Evolutionary conservation across 805 yeast species (phyloP).

Genomic region (Candida maris): DNA sequence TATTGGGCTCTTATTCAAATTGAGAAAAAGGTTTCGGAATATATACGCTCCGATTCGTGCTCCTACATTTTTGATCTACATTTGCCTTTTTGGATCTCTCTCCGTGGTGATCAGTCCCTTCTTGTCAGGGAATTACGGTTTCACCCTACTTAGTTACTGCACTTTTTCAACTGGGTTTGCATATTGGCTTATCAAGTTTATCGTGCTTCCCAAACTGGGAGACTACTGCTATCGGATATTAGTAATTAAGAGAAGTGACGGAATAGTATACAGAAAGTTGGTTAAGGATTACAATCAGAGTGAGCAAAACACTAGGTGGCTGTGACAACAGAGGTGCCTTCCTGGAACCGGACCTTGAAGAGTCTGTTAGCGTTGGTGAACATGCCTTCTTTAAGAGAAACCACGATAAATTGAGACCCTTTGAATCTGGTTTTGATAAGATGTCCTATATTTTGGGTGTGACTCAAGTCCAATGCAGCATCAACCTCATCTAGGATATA

Average conservation of each 20-base stretch:
- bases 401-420: slow-evolving; percentile 95
- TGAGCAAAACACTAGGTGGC: slow-evolving; percentile 40
- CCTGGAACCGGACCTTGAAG: slow-evolving; percentile 90
- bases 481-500: slow-evolving; percentile 96
- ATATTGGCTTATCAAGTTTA: slow-evolving; percentile 20
- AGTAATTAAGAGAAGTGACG: slow-evolving; percentile 17
- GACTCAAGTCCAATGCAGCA: slow-evolving; percentile 95
- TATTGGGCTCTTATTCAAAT: slow-evolving; percentile 19
- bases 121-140: slow-evolving; percentile 33
- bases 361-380: slow-evolving; percentile 95
- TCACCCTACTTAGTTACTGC: slow-evolving; percentile 23
- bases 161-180: slow-evolving; percentile 18
- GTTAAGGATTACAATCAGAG: slow-evolving; percentile 5
- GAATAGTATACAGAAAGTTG: slow-evolving; percentile 22
- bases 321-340: slow-evolving; percentile 91
- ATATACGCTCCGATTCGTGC: slow-evolving; percentile 26
- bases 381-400: slow-evolving; percentile 96
- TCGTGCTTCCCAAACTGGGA: slow-evolving; percentile 15
- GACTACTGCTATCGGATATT: slow-evolving; percentile 10
- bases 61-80: slow-evolving; percentile 29
- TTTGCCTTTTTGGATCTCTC: slow-evolving; percentile 42
- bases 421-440: slow-evolving; percentile 91
- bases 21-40: slow-evolving; percentile 21
- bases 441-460: slow-evolving; percentile 96
- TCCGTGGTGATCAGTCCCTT: slow-evolving; percentile 50